Conservation (phyloP, 805 yeast species). For the Saturnispora silvae region DNA sequence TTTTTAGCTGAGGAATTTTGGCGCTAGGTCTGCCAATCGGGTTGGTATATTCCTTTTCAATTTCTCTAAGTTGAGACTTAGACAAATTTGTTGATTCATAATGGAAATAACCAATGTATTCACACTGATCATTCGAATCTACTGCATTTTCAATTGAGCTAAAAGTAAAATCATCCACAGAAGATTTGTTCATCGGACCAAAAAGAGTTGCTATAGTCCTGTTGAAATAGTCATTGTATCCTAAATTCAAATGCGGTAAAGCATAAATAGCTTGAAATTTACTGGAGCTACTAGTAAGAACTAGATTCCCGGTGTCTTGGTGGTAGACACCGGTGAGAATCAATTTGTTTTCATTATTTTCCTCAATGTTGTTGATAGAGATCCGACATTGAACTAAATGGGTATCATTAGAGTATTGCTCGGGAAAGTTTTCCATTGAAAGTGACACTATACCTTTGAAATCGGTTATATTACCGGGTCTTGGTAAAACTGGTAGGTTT, state of each 20-base stretch:
- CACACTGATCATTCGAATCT: constrained; percentile 42
- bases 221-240: constrained; percentile 31
- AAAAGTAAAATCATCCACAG: constrained; percentile 28
- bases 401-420: constrained; percentile 2
- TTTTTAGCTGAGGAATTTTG: constrained; percentile 41
- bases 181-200: constrained; percentile 34
- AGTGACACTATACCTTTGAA: constrained; percentile 17
- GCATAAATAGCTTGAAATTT: constrained; percentile 54
- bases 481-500: constrained; percentile 4
- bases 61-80: constrained; percentile 39
- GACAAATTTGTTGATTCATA: constrained; percentile 49
- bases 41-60: constrained; percentile 60
- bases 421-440: constrained; percentile 7
- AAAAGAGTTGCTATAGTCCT: constrained; percentile 34
- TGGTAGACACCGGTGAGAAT: constrained; percentile 54
- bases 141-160: constrained; percentile 29
- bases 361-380: neutral
- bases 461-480: constrained; percentile 22
- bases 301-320: constrained; percentile 51
- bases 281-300: constrained; percentile 50
- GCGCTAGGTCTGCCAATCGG: constrained; percentile 77
- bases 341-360: constrained; percentile 31
- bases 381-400: constrained; percentile 10
- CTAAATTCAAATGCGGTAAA: constrained; percentile 43
- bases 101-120: constrained; percentile 59